Conservation (phyloP, 169 alveolate genomes). For the Plasmodium ovale region DNA sequence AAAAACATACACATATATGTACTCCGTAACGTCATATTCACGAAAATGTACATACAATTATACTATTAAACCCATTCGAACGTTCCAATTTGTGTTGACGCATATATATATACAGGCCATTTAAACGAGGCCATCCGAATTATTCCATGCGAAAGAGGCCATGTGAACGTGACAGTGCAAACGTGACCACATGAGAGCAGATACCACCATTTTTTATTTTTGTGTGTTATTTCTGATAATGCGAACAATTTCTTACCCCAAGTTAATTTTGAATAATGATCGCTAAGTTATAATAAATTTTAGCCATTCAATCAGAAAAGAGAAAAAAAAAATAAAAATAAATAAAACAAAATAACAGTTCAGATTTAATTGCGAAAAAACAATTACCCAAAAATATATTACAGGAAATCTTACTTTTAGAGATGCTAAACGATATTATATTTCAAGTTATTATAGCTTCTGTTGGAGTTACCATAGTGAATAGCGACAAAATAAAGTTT, state of each 20-base stretch:
- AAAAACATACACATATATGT: too few species aligned
- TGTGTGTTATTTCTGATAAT: not conserved
- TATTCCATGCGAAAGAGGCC: too few species aligned
- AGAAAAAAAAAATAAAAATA: conserved; percentile 3
- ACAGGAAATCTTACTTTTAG: conserved; percentile 20
- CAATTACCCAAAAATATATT: not conserved
- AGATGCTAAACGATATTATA: conserved; percentile 71
- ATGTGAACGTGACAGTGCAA: too few species aligned
- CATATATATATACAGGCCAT: too few species aligned
- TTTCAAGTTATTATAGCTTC: conserved; percentile 67
- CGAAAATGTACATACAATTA: too few species aligned
- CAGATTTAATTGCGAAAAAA: not conserved
- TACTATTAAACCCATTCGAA: too few species aligned
- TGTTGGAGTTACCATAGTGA: conserved; percentile 64
- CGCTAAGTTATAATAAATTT: not conserved
- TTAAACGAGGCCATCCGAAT: too few species aligned
- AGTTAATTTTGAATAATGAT: conserved; percentile 10
- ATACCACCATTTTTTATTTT: not conserved
- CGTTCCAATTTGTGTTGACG: too few species aligned
- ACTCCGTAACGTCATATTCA: too few species aligned
- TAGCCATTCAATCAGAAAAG: not conserved
- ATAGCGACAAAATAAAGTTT: conserved; percentile 63
- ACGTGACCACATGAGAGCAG: too few species aligned
- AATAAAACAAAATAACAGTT: not conserved
- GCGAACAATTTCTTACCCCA: too few species aligned